Percentiles rank a stretch among this genome's conserved stretches.
Conservation (phyloP, 345 rosid species). For the Balakata baccata region DNA sequence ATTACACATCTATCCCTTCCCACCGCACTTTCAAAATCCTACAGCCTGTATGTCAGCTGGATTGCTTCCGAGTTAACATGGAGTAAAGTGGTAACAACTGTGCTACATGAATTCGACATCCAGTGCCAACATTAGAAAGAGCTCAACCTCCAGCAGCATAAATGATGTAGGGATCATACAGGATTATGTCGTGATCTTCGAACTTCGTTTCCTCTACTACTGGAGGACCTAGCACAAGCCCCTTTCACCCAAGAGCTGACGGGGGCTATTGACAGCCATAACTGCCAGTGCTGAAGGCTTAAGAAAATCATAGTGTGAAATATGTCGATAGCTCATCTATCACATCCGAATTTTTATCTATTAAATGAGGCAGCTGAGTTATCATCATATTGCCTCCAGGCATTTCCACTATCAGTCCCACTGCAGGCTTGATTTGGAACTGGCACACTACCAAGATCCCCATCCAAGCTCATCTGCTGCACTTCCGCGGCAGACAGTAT, state of each 20-base stretch:
- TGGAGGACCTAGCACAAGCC: neutral
- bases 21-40: slow-evolving; percentile 9
- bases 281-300: neutral
- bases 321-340: neutral
- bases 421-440: slow-evolving; percentile 80
- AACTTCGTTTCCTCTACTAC: neutral
- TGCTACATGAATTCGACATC: neutral
- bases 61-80: neutral
- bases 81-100: neutral
- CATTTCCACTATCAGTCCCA: slow-evolving; percentile 80
- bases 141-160: neutral
- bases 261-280: neutral
- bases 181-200: neutral
- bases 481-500: slow-evolving; percentile 90
- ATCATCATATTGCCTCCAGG: slow-evolving; percentile 81
- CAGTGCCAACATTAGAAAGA: neutral
- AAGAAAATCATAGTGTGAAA: neutral
- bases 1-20: slow-evolving; percentile 13
- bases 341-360: slow-evolving; percentile 35
- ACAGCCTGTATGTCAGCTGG: neutral
- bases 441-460: slow-evolving; percentile 69
- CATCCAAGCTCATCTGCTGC: slow-evolving; percentile 94
- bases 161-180: neutral
- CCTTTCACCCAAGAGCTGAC: neutral
- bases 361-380: slow-evolving; percentile 83